Evolutionary conservation across 2,329 filamentous ascomycete genomes (phyloP).

Genomic region (Chrysosporium queenslandicum): DNA sequence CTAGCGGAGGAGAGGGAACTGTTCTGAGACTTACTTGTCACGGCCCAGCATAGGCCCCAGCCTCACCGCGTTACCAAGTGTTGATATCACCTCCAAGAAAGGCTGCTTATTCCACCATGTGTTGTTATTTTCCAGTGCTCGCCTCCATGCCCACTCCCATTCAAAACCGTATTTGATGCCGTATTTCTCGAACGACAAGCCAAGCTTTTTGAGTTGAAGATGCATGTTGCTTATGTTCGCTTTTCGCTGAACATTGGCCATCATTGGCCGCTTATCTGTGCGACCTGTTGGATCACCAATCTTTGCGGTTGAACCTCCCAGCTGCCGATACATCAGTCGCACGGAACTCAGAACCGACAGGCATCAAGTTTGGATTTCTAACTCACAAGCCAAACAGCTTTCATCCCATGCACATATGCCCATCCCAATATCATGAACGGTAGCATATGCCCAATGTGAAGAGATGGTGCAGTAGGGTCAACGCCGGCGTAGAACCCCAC

Average conservation of each 20-base stretch:
- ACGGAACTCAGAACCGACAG: too few species aligned
- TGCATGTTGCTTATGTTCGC: conserved; percentile 42
- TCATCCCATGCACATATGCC: conserved; percentile 41
- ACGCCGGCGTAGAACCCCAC: conserved; percentile 41
- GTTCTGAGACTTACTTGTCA: conserved; percentile 60
- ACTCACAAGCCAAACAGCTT: conserved; percentile 38
- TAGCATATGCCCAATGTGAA: conserved; percentile 44
- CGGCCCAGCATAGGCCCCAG: conserved; percentile 79
- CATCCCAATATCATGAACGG: conserved; percentile 44
- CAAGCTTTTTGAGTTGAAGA: conserved; percentile 51
- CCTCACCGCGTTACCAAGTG: conserved; percentile 62
- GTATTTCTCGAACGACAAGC: conserved; percentile 59
- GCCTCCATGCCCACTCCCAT: conserved; percentile 54
- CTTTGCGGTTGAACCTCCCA: conserved; percentile 39
- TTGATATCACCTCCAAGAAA: conserved; percentile 63
- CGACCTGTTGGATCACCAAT: conserved; percentile 42
- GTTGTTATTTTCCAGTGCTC: conserved; percentile 68
- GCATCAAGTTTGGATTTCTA: background rate
- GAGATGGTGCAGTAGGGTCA: conserved; percentile 42
- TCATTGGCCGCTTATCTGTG: conserved; percentile 31
- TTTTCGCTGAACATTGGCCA: conserved; percentile 33
- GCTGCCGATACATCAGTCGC: conserved; percentile 21
- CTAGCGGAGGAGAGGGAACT: background rate
- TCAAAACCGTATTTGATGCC: conserved; percentile 56
- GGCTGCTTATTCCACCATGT: conserved; percentile 66